Conservation (phyloP, 768 basidiomycete genomes). For the Imleria badia region DNA sequence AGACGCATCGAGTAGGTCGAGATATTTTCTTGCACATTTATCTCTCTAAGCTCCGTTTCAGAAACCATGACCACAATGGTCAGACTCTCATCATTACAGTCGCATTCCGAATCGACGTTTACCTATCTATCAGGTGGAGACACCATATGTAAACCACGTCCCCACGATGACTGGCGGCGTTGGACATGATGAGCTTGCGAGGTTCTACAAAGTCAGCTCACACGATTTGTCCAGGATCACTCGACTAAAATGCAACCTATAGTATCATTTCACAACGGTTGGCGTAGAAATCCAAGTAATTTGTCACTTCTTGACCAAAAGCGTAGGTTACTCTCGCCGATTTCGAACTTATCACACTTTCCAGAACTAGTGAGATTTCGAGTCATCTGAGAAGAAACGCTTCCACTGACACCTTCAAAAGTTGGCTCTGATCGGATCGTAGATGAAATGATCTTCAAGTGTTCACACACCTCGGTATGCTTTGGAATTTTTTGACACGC, state of each 20-base stretch:
- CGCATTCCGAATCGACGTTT: background rate
- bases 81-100: background rate
- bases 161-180: constrained; percentile 50
- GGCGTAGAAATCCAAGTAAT: background rate
- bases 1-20: constrained; percentile 36
- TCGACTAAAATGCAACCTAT: background rate
- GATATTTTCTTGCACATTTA: background rate
- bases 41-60: constrained; percentile 10
- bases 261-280: constrained; percentile 42
- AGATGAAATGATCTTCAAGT: constrained; percentile 49
- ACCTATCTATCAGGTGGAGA: constrained; percentile 33
- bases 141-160: constrained; percentile 43
- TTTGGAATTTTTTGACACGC: background rate
- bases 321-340: constrained; percentile 41
- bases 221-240: background rate
- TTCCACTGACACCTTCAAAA: constrained; percentile 3
- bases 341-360: constrained; percentile 40
- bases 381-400: background rate
- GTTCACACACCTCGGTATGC: constrained; percentile 38
- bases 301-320: constrained; percentile 1
- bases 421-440: constrained; percentile 45
- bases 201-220: constrained; percentile 48
- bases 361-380: constrained; percentile 37
- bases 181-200: constrained; percentile 40
- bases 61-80: constrained; percentile 47